phyloP scores from a whole-genome alignment of 2,329 filamentous ascomycete species.

The Fusarium siculi region DNA sequence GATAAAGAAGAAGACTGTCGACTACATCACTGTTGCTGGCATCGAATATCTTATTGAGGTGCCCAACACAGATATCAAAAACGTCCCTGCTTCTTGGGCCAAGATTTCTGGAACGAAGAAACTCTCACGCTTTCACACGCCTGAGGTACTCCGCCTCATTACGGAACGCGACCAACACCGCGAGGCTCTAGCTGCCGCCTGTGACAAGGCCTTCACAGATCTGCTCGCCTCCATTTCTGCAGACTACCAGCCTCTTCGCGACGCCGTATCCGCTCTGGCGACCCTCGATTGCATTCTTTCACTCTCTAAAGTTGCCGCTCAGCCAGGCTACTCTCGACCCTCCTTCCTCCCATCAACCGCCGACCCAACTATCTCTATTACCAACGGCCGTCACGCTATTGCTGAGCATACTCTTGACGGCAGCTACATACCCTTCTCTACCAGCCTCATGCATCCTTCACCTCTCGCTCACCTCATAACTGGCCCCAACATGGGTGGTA shows the following conservation, averaged over 20 bases:
- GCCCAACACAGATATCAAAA: slow-evolving; percentile 81
- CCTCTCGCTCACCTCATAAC: slow-evolving; percentile 87
- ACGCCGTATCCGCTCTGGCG: slow-evolving; percentile 86
- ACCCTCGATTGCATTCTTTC: slow-evolving; percentile 91
- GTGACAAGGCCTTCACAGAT: slow-evolving; percentile 80
- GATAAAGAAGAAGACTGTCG: slow-evolving; percentile 75
- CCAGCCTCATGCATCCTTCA: slow-evolving; percentile 72
- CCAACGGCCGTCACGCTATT: slow-evolving; percentile 87
- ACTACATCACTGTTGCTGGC: slow-evolving; percentile 85
- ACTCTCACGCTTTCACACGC: slow-evolving; percentile 91
- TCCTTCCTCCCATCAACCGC: slow-evolving; percentile 69
- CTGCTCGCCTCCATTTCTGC: slow-evolving; percentile 79
- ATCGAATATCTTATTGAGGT: slow-evolving; percentile 97
- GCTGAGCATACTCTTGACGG: slow-evolving; percentile 89
- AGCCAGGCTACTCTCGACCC: slow-evolving; percentile 89
- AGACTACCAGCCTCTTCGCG: slow-evolving; percentile 90
- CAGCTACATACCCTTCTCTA: slow-evolving; percentile 91
- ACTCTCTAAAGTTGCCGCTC: slow-evolving; percentile 82
- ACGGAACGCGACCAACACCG: slow-evolving; percentile 94
- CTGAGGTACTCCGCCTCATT: slow-evolving; percentile 84
- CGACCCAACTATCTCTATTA: slow-evolving; percentile 70
- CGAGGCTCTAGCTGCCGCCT: slow-evolving; percentile 90
- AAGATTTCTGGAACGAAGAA: slow-evolving; percentile 97
- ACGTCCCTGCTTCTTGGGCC: slow-evolving; percentile 91
- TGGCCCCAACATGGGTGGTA: slow-evolving; percentile 98